Percentiles rank a stretch among this genome's conserved stretches.
These are phyloP conservation scores for Leishmania major DNA, from an alignment of 208 protist genomes.

Conservation along the genomic window DNA sequence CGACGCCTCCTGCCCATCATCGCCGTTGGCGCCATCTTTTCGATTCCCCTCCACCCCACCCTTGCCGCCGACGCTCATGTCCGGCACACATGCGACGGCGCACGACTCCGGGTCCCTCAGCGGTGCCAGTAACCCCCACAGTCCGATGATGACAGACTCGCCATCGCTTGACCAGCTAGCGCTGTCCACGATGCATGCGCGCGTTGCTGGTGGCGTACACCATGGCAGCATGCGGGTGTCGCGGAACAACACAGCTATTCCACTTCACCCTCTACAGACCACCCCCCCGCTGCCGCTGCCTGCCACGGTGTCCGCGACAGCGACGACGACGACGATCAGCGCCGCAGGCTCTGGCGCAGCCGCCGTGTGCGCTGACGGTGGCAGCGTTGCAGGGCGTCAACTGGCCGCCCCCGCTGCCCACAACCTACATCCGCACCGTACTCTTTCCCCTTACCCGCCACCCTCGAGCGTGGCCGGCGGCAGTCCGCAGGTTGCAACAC, in stretches of 20 bases:
- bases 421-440: neutral
- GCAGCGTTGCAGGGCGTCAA: neutral
- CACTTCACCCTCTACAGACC: neutral
- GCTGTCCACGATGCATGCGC: conserved; percentile 11
- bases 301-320: neutral
- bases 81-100: neutral
- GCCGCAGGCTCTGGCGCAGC: neutral
- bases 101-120: neutral
- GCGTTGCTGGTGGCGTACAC: neutral
- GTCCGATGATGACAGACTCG: conserved; percentile 12
- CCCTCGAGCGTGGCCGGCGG: neutral
- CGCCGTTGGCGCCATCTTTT: neutral
- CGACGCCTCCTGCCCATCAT: neutral
- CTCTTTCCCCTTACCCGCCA: conserved; percentile 12
- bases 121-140: neutral
- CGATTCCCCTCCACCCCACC: conserved; percentile 26
- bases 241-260: neutral
- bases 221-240: neutral
- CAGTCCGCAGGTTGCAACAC: neutral
- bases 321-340: neutral
- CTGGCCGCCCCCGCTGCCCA: neutral
- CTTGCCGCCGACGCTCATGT: neutral
- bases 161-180: conserved; percentile 20
- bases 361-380: neutral
- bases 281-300: neutral